A percentile compares a stretch with the other conserved stretches of the same genome.
These are phyloP conservation scores for Kazachstania sp. DNA, from an alignment of 1,139 yeast genomes.

Conservation along the genomic window DNA sequence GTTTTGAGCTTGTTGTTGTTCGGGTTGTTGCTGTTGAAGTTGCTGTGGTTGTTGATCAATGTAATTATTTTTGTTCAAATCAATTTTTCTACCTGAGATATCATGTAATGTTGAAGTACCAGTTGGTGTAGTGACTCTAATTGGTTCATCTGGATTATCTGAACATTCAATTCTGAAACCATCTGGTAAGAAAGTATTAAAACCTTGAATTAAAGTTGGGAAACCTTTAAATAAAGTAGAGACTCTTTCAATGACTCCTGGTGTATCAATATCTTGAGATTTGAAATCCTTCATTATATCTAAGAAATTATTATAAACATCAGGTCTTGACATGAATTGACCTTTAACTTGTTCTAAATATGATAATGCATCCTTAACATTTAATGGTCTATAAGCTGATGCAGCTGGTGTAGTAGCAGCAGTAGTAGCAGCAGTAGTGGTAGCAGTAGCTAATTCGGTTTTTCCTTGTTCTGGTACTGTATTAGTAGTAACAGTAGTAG, in stretches of 20 bases:
- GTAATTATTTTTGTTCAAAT: background rate
- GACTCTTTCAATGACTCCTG: conserved; percentile 95
- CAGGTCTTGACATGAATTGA: conserved; percentile 87
- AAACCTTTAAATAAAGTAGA: conserved; percentile 86
- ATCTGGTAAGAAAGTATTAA: conserved; percentile 95
- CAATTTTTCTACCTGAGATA: conserved; percentile 5
- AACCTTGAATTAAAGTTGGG: conserved; percentile 89
- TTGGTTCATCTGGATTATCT: conserved; percentile 81
- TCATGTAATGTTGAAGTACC: conserved; percentile 51
- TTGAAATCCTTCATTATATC: conserved; percentile 99
- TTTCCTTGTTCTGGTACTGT: background rate
- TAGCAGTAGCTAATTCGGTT: background rate
- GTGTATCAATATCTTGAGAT: conserved; percentile 92
- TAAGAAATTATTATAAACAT: conserved; percentile 88
- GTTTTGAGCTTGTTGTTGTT: background rate
- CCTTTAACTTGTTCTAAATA: conserved; percentile 92
- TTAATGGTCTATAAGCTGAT: conserved; percentile 84
- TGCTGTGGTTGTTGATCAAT: conserved; percentile 1
- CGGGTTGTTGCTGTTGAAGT: background rate
- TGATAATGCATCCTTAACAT: conserved; percentile 91
- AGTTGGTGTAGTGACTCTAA: conserved; percentile 90
- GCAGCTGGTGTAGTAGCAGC: no score
- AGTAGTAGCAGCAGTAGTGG: background rate
- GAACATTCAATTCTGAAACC: conserved; percentile 95
- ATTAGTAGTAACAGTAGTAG: no score